A percentile compares a stretch with the other conserved stretches of the same genome.
These are phyloP conservation scores for Ceratocystis papillata DNA, from an alignment of 2,329 filamentous ascomycete species.

Conservation along the genomic window DNA sequence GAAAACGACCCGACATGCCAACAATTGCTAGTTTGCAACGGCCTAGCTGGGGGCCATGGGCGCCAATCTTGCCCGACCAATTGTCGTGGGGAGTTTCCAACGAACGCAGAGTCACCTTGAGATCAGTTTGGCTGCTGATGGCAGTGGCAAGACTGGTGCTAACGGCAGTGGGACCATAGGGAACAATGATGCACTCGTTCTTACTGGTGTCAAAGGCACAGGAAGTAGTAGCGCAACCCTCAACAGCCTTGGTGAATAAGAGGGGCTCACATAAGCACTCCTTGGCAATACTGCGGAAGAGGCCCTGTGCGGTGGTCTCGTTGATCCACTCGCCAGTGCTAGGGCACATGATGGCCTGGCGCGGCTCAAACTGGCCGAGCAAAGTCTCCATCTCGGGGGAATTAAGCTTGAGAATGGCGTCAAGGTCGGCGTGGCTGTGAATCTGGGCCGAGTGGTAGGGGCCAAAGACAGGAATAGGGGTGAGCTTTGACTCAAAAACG, in stretches of 20 bases:
- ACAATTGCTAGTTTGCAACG: conserved; percentile 72
- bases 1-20: conserved; percentile 43
- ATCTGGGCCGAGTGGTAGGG: conserved; percentile 48
- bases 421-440: conserved; percentile 37
- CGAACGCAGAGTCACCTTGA: conserved; percentile 36
- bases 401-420: conserved; percentile 38
- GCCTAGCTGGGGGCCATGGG: conserved; percentile 36
- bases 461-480: conserved; percentile 44
- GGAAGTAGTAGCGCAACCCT: conserved; percentile 38
- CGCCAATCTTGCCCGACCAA: conserved; percentile 34
- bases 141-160: conserved; percentile 38
- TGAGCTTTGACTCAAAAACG: conserved; percentile 35
- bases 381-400: conserved; percentile 33
- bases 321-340: conserved; percentile 37
- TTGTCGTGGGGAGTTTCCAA: conserved; percentile 32
- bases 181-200: conserved; percentile 37
- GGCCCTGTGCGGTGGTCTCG: conserved; percentile 34
- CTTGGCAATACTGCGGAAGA: conserved; percentile 37
- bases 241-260: conserved; percentile 39
- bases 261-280: conserved; percentile 44
- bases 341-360: conserved; percentile 42
- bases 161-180: conserved; percentile 42
- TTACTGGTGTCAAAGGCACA: conserved; percentile 32
- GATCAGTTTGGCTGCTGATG: conserved; percentile 35
- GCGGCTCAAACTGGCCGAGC: conserved; percentile 36